Percentiles rank a stretch among this genome's conserved stretches.
These are phyloP conservation scores for Hibiscus trionum DNA, from an alignment of 345 rosid genomes.

Conservation along the genomic window DNA sequence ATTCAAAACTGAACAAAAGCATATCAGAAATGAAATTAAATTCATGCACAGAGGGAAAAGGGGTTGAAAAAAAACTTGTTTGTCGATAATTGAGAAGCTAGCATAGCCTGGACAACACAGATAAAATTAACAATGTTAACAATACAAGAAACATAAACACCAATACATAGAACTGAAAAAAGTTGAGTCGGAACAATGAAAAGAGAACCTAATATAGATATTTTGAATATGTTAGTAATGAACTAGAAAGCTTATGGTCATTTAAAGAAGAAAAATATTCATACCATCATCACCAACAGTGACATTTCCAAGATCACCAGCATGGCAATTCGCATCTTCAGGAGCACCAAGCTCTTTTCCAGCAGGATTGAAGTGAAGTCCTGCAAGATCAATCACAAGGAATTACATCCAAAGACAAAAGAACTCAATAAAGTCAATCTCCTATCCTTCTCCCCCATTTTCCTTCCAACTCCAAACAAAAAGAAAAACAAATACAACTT, in stretches of 20 bases:
- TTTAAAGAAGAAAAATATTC: neutral
- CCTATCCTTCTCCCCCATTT: neutral
- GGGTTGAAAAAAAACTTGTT: neutral
- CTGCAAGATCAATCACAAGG: conserved; percentile 27
- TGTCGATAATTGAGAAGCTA: neutral
- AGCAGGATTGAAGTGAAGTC: conserved; percentile 85
- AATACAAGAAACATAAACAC: neutral
- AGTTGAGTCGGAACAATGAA: neutral
- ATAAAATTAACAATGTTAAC: neutral
- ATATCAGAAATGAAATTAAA: neutral
- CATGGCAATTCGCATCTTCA: conserved; percentile 77
- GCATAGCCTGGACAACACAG: neutral
- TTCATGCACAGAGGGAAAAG: neutral
- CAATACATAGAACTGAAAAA: neutral
- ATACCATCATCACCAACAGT: conserved; percentile 77
- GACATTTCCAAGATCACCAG: conserved; percentile 86
- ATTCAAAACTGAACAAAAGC: neutral
- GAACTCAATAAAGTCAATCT: neutral
- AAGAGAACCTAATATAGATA: neutral
- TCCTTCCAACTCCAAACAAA: neutral
- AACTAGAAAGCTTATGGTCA: neutral
- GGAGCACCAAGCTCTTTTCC: conserved; percentile 90
- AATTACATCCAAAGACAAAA: neutral
- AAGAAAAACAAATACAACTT: neutral
- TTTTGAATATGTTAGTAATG: neutral